Percentiles rank a stretch among this genome's conserved stretches.
Conservation (phyloP, 1,284 basidiomycete species). For the Cystobasidiaceae sp. region DNA sequence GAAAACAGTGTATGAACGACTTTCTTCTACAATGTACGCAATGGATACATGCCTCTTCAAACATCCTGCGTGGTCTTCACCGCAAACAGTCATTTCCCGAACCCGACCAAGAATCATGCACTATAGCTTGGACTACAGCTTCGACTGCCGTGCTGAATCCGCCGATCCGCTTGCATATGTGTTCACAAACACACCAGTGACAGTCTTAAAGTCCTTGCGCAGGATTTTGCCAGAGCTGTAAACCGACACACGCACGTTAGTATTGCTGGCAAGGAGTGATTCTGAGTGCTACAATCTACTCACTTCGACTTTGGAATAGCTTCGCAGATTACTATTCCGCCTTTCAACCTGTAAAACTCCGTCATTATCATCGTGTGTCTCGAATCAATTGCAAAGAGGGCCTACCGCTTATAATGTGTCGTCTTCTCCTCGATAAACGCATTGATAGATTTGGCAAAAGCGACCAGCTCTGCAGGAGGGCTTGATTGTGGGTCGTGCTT, state of each 20-base stretch:
- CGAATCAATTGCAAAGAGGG: neutral
- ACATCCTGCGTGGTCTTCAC: too few relatives aligned
- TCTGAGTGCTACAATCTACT: neutral
- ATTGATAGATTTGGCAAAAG: neutral
- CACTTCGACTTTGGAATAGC: slow-evolving; percentile 28
- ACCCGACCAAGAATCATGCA: too few relatives aligned
- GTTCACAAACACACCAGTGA: too few relatives aligned
- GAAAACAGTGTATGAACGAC: too few relatives aligned
- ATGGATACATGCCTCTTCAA: too few relatives aligned
- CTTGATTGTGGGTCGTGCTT: neutral
- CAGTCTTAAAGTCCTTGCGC: slow-evolving; percentile 2
- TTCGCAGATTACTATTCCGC: slow-evolving; percentile 16
- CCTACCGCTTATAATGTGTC: neutral
- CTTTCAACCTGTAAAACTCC: neutral
- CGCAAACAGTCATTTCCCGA: too few relatives aligned
- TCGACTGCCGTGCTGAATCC: too few relatives aligned
- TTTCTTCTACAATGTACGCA: too few relatives aligned
- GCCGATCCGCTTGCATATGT: too few relatives aligned
- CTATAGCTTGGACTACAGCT: too few relatives aligned
- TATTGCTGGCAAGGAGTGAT: neutral
- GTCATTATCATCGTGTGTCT: too few relatives aligned
- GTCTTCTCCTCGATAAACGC: neutral
- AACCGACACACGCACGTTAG: neutral
- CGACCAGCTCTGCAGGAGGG: neutral
- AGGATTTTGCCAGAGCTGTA: slow-evolving; percentile 29